Evolutionary conservation across 1,139 yeast species (phyloP).

Genomic region (Spencermartinsiella ligniputridi): DNA sequence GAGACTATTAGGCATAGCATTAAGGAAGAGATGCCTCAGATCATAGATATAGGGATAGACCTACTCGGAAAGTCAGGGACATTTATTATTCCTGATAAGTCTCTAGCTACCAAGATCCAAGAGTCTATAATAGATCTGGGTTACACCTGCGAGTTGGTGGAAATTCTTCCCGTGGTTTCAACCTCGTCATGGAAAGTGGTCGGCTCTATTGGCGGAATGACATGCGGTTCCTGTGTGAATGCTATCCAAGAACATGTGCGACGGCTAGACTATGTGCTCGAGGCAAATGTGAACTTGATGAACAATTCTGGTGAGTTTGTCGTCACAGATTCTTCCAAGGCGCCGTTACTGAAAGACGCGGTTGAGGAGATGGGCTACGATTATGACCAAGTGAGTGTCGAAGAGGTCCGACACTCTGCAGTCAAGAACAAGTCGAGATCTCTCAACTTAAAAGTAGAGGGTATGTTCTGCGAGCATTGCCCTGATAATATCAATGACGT

Average conservation of each 20-base stretch:
- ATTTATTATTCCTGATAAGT: conserved; percentile 41
- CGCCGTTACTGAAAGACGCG: conserved; percentile 42
- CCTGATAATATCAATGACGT: conserved; percentile 53
- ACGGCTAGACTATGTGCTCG: conserved; percentile 50
- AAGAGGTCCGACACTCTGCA: conserved; percentile 17
- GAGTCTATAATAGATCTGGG: conserved; percentile 51
- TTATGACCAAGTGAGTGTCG: conserved; percentile 36
- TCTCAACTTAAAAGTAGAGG: conserved; percentile 54
- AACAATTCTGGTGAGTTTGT: conserved; percentile 60
- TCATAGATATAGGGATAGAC: conserved; percentile 34
- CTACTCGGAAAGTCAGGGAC: conserved; percentile 32
- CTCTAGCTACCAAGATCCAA: conserved; percentile 46
- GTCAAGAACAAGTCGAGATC: conserved; percentile 42
- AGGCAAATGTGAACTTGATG: conserved; percentile 51
- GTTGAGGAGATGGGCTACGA: conserved; percentile 69
- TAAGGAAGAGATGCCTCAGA: conserved; percentile 35
- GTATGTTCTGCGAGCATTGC: conserved; percentile 69
- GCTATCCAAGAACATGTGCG: conserved; percentile 49
- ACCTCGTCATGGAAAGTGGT: conserved; percentile 40
- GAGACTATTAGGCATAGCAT: conserved; percentile 45
- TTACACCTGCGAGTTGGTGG: conserved; percentile 53
- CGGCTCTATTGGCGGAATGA: conserved; percentile 68
- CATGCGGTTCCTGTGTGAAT: conserved; percentile 67
- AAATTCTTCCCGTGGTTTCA: conserved; percentile 51
- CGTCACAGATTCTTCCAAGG: conserved; percentile 31